These are phyloP conservation scores for Wickerhamomyces sp. DNA, from an alignment of 1,139 yeast genomes.

Conservation along the genomic window DNA sequence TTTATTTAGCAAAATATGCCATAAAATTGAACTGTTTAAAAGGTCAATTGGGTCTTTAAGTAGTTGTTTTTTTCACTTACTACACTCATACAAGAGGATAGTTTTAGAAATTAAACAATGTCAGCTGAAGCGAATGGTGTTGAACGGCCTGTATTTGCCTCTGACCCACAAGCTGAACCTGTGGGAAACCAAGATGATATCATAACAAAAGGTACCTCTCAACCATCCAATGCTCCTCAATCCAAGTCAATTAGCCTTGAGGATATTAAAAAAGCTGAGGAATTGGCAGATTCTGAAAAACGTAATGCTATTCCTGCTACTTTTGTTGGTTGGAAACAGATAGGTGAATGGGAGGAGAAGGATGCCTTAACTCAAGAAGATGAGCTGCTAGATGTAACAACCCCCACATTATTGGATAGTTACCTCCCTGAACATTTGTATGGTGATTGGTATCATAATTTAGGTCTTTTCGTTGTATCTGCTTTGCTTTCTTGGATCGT, in stretches of 20 bases:
- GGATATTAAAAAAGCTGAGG: constrained; percentile 24
- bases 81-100: too few relatives aligned
- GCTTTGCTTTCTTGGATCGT: constrained; percentile 71
- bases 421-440: constrained; percentile 67
- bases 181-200: constrained; percentile 14
- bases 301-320: constrained; percentile 60
- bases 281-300: constrained; percentile 33
- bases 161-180: background rate
- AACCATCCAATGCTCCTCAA: constrained; percentile 1
- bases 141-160: background rate
- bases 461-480: constrained; percentile 60
- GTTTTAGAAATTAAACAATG: too few relatives aligned
- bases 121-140: background rate
- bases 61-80: too few relatives aligned
- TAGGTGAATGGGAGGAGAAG: constrained; percentile 76
- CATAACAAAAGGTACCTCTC: constrained; percentile 10
- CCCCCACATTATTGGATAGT: constrained; percentile 63
- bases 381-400: constrained; percentile 62
- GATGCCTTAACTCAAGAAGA: constrained; percentile 65
- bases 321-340: constrained; percentile 90
- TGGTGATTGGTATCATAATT: constrained; percentile 96
- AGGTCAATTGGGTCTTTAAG: background rate
- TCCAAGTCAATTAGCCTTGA: constrained; percentile 13
- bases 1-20: too few relatives aligned
- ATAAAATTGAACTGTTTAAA: too few relatives aligned